Base-by-base conservation (phyloP, 345 rosid genomes). In the Geranium rotundifolium region DNA sequence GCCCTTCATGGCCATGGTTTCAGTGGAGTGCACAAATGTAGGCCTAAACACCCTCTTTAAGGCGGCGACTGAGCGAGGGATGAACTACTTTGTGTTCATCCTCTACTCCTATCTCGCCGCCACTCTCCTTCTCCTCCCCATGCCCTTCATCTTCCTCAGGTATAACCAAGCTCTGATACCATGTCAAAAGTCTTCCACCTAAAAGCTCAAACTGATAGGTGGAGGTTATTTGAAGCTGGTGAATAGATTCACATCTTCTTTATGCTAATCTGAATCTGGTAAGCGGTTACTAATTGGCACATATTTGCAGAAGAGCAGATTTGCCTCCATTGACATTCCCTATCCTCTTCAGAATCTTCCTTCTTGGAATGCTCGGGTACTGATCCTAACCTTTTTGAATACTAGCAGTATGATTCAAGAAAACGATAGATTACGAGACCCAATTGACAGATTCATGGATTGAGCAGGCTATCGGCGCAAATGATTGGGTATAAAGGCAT, bases 281-380 rank as follows among this genome's bases (percentile, higher is more conserved):
- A 12, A 0, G 14, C 27, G 27, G 1, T 23, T 23, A 23, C 27
- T 23, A 23, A 23, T 23, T 23, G 27, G 27, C 12, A 3, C 58
- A 8, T 34, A 34, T 34, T 74, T 54, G 59, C 23, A 65, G 50
- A 57, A 13, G 50, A 46, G 52, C 52, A 4, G 62, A 8, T 19
- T 61, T 73, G 62, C 71, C 73, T 29, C 56, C 69, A 49, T 6
- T 57, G 16, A 66, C 62, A 50, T 56, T 72, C 60, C 71, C 65
- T 12, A 49, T 67, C 54, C 17, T 69, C 61, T 59, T 46, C 55
- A 69, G 67, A 71, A 29, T 77, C 57, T 73, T 66, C 63, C 65
- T 77, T 16, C 80, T 75, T 27, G 74, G 67, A 17, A 37, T 71
- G 64, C 1, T 68, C 18, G 80, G 80, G 78, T 81, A 75, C 60